Base-by-base conservation (phyloP, 371 early-diverging fungal genomes). In the Enterocytospora artemiae region DNA sequence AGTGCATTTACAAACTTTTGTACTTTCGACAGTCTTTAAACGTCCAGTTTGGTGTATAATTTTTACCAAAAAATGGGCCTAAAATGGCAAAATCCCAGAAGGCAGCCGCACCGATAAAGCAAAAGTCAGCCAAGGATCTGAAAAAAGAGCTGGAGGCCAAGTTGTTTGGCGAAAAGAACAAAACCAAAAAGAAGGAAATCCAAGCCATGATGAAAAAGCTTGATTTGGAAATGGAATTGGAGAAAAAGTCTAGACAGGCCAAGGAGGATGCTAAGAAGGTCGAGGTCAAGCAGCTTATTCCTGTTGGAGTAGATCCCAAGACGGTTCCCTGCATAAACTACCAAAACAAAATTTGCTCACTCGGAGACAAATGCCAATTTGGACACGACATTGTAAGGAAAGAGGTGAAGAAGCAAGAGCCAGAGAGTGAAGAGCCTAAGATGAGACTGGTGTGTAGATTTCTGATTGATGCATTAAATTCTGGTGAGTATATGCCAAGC, bases 401-500 rank as follows among this genome's bases (percentile, higher is more conserved):
- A 53, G 92, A 89, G 33, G 88, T 92, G 58, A 67, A 80, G 25
- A 83, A 85, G 61, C 89, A 89, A 79, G 83, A 87, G 57, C 31
- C 34, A 20, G 74, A 59, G 5, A 49, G 54, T 28, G 86, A 89
- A 12, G 36, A 44, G 1, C 44, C 69, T 14, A 57, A 57, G 30
- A 9, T 9, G 50, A 70, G 30, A 66, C 91, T 92, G 79, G 93
- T 96, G n/a, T 96, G 97, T 84, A 93, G 91, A 80, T 86, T 80
- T 81, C 92, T 95, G 73, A 83, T 96, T 81, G 93, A 94, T 72
- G 95, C 95, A n/a, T 88, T 96, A 59, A 93, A 95, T 73, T 81
- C 81, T 56, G 79, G 85, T 72, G 93, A 93, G 80, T 93, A 93
- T 76, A 93, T 90, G 56, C 90, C 90, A 89, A 91, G 90, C 81